Base-by-base conservation (phyloP, 225 moss, liverwort and hornwort genomes). In the Thuidium tamariscinum region DNA sequence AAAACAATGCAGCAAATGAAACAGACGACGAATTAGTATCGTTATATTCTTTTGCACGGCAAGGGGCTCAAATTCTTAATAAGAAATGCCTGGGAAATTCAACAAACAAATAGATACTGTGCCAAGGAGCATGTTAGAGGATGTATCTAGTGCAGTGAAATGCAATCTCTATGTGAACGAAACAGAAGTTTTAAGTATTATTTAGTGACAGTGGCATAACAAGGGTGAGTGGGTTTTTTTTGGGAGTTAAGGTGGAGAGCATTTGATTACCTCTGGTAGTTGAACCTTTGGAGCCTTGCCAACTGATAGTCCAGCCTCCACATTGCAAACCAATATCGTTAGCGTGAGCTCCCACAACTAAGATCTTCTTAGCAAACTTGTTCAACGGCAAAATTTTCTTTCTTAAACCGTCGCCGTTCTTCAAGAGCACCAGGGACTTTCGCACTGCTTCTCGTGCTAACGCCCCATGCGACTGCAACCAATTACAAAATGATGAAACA, bases 291-390 rank as follows among this genome's bases (percentile, higher is more conserved):
- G 68, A 76, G 5, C 96, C 96, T 91, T 97, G 97, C 97, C 97
- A 97, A 52, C 89, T 90, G 4, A 95, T 95, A 12, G 95, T 95
- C 96, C 95, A 96, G 22, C 96, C 96, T 88, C 97, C 96, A 74
- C 95, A 96, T 59, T 97, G 96, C 64, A 78, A 76, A 22, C 97
- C 96, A 30, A 97, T 89, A 86, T 96, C 94, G 37, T 94, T 67
- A 27, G 95, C 96, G 59, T 96, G 95, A 71, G 88, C 89, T 23
- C 96, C 96, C 59, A 92, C 95, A 0, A 95, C 94, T 32, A 95
- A 83, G 25, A 96, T 83, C 79, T 92, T 95, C 13, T 61, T 36
- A 0, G 90, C 94, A 16, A 20, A 67, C 83, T 94, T 97, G 88
- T 82, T 89, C 41, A 97, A 84, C 16, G 97, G 97, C 30, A 97